A percentile compares a stretch with the other conserved stretches of the same genome.
Conservation (phyloP, 2,329 filamentous ascomycete genomes). For the Aspergillus persii region DNA sequence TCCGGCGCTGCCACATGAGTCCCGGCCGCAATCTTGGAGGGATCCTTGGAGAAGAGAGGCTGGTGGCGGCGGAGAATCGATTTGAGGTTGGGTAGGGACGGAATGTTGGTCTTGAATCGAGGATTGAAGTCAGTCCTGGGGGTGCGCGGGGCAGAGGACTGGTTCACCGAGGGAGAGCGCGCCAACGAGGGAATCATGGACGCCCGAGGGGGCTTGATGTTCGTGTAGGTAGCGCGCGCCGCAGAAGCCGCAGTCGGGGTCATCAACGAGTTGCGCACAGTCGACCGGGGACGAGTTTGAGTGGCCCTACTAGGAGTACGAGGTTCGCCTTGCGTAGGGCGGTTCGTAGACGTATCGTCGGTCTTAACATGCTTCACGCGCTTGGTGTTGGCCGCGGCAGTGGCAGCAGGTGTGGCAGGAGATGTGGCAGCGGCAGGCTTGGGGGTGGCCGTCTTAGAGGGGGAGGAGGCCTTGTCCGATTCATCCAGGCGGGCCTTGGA, state of each 20-base stretch:
- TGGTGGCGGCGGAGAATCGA: slow-evolving; percentile 62
- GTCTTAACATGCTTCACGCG: slow-evolving; percentile 65
- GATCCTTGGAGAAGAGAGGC: slow-evolving; percentile 59
- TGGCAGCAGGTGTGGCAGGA: slow-evolving; percentile 18
- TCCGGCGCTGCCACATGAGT: slow-evolving; percentile 50
- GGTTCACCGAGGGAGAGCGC: slow-evolving; percentile 54
- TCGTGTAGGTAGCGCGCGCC: slow-evolving; percentile 53
- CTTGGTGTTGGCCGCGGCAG: slow-evolving; percentile 57
- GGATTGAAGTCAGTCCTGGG: slow-evolving; percentile 48
- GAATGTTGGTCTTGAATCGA: slow-evolving; percentile 43
- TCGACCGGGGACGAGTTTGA: slow-evolving; percentile 43
- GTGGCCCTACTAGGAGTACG: slow-evolving; percentile 22
- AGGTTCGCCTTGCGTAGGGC: slow-evolving; percentile 33
- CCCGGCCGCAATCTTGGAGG: slow-evolving; percentile 58
- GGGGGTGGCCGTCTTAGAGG: slow-evolving; percentile 42
- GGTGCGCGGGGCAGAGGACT: slow-evolving; percentile 45
- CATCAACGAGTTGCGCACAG: slow-evolving; percentile 56
- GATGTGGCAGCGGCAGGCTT: slow-evolving; percentile 17
- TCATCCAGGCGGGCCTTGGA: slow-evolving; percentile 67
- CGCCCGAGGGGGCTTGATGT: slow-evolving; percentile 53
- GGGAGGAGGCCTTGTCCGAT: slow-evolving; percentile 24
- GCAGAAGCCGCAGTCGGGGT: slow-evolving; percentile 78
- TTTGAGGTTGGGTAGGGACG: slow-evolving; percentile 55
- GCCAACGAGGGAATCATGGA: slow-evolving; percentile 55
- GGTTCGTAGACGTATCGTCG: slow-evolving; percentile 67